These are phyloP conservation scores for Fraxinus xanthoxyloides DNA, from an alignment of 305 asterid species.

Conservation along the genomic window DNA sequence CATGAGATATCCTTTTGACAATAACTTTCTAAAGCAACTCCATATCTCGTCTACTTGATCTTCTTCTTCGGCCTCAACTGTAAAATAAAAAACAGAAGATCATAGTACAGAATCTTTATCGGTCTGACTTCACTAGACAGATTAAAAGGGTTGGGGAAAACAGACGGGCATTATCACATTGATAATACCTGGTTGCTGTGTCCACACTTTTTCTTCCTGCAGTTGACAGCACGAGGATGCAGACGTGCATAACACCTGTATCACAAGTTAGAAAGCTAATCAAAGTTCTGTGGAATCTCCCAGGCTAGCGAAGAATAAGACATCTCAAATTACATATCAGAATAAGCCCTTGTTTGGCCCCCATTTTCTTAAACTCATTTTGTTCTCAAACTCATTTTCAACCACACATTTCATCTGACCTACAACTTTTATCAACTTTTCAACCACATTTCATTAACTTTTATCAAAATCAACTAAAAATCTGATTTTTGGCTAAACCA, in stretches of 20 bases:
- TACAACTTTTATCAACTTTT: too few species aligned
- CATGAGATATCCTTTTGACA: background rate
- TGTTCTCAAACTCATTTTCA: background rate
- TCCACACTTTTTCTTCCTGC: constrained; percentile 57
- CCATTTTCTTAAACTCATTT: background rate
- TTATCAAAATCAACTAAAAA: background rate
- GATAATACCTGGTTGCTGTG: constrained; percentile 44
- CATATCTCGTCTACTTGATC: constrained; percentile 31
- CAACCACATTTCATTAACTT: background rate
- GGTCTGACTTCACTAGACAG: background rate
- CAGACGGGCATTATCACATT: background rate
- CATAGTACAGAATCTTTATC: background rate
- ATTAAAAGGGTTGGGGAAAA: background rate
- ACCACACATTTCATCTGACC: too few species aligned
- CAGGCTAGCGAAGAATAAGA: background rate
- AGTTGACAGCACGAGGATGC: constrained; percentile 54
- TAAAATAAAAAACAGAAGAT: background rate
- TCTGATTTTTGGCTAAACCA: background rate
- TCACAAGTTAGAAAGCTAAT: background rate
- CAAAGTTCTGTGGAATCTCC: background rate
- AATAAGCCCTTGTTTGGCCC: background rate
- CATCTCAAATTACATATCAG: background rate
- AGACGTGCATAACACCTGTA: constrained; percentile 49
- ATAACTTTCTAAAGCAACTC: background rate
- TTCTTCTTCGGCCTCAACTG: constrained; percentile 54